Conservation (phyloP, 257 asterid genomes). For the Apocynum venetum region DNA sequence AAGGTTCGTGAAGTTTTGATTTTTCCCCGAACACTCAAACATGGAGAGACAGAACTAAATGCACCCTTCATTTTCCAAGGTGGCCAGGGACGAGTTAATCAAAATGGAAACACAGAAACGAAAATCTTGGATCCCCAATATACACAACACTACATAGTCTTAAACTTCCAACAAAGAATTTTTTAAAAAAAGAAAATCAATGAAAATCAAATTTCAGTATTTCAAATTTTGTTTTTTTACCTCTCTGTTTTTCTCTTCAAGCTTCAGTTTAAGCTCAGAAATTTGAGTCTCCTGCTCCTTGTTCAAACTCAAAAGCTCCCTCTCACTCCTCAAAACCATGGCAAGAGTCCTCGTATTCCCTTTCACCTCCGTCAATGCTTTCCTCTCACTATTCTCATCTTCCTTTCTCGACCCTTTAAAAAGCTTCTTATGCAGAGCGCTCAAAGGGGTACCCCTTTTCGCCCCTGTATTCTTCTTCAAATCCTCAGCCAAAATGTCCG, state of each 20-base stretch:
- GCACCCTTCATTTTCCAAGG: too few species aligned
- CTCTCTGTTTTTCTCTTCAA: slow-evolving; percentile 74
- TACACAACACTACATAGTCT: background rate
- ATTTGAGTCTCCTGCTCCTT: slow-evolving; percentile 66
- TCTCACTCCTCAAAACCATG: slow-evolving; percentile 91
- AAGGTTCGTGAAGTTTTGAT: too few species aligned
- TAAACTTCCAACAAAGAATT: background rate
- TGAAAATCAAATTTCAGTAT: background rate
- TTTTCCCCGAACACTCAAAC: too few species aligned
- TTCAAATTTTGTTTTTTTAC: slow-evolving; percentile 19
- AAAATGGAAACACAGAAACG: background rate
- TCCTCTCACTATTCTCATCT: slow-evolving; percentile 54
- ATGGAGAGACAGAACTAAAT: too few species aligned
- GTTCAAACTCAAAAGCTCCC: slow-evolving; percentile 69
- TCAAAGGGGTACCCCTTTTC: slow-evolving; percentile 46
- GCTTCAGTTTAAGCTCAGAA: slow-evolving; percentile 51
- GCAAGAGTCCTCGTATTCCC: slow-evolving; percentile 81
- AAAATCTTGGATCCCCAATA: background rate
- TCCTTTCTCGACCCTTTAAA: slow-evolving; percentile 61
- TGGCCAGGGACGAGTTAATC: too few species aligned
- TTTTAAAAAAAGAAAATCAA: background rate
- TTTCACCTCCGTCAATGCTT: slow-evolving; percentile 78
- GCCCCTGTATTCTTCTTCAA: slow-evolving; percentile 47
- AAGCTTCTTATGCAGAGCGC: slow-evolving; percentile 75
- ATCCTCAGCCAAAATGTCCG: slow-evolving; percentile 63